These are phyloP conservation scores for Euphorbia schlechtendalii DNA, from an alignment of 441 rosid species.

Conservation along the genomic window DNA sequence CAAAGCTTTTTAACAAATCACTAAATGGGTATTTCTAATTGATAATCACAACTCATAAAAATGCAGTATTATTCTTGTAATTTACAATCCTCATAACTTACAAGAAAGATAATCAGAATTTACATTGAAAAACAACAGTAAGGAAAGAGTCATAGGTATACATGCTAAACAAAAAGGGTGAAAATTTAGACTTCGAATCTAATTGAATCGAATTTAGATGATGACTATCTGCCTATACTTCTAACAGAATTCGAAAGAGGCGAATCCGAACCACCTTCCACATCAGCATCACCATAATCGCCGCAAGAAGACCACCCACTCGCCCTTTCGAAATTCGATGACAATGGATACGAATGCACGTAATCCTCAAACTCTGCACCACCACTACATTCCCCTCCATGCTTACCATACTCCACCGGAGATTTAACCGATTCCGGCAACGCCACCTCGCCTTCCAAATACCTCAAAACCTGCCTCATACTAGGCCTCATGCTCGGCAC, in stretches of 20 bases:
- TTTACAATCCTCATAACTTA: no score
- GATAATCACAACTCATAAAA: no score
- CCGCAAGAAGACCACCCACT: conserved; percentile 33
- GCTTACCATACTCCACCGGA: conserved; percentile 36
- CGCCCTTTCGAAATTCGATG: conserved; percentile 34
- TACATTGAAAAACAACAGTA: no score
- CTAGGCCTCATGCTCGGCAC: conserved; percentile 53
- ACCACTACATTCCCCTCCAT: conserved; percentile 23
- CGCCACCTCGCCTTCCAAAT: conserved; percentile 55
- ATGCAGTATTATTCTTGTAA: no score
- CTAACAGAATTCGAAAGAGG: conserved; percentile 23
- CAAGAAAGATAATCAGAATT: no score
- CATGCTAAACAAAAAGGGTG: no score
- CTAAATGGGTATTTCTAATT: no score
- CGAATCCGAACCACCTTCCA: conserved; percentile 37
- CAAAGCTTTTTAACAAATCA: no score
- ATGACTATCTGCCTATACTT: conserved; percentile 26
- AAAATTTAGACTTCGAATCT: no score
- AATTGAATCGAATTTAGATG: no score
- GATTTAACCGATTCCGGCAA: conserved; percentile 46
- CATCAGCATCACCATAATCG: conserved; percentile 30
- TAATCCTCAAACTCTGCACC: conserved; percentile 35
- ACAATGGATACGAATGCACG: conserved; percentile 43
- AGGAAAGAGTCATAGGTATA: no score
- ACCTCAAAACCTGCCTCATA: conserved; percentile 69